Percentiles rank a stretch among this genome's conserved stretches.
Conservation (phyloP, 1,284 basidiomycete species). For the Albatrellus sp. region DNA sequence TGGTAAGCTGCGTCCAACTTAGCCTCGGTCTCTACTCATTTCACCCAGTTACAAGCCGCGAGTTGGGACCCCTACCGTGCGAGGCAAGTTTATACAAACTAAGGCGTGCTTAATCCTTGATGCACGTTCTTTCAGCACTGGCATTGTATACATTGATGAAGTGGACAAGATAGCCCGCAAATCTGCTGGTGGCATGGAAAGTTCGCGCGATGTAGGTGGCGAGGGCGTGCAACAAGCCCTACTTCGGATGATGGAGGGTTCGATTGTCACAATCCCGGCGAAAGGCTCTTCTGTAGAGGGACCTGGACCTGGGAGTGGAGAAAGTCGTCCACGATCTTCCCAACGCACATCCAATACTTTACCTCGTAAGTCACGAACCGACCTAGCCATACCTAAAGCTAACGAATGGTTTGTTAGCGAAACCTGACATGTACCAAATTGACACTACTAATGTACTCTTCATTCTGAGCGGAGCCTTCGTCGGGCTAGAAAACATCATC, state of each 20-base stretch:
- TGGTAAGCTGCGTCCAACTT: constrained; percentile 31
- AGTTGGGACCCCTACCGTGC: constrained; percentile 79
- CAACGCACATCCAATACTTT: constrained; percentile 14
- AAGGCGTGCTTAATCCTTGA: constrained; percentile 2
- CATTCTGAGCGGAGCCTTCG: constrained; percentile 88
- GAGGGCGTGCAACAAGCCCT: constrained; percentile 94
- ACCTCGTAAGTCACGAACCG: constrained; percentile 18
- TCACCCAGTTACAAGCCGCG: constrained; percentile 63
- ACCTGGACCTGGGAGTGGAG: constrained; percentile 26
- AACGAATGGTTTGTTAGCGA: constrained; percentile 27
- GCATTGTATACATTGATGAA: constrained; percentile 95
- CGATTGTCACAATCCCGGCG: constrained; percentile 67
- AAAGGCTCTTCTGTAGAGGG: constrained; percentile 46
- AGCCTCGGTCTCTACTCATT: constrained; percentile 1
- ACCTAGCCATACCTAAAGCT: neutral
- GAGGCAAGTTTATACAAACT: constrained; percentile 27
- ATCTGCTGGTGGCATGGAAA: constrained; percentile 47
- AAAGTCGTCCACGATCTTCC: constrained; percentile 34
- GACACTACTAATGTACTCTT: constrained; percentile 88
- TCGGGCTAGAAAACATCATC: constrained; percentile 79
- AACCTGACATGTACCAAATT: constrained; percentile 58
- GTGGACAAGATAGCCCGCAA: constrained; percentile 85
- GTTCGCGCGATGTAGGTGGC: constrained; percentile 85
- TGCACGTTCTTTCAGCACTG: constrained; percentile 38
- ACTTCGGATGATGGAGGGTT: constrained; percentile 88